These are phyloP conservation scores for Candida khao-thaluensis DNA, from an alignment of 805 yeast genomes.

Conservation along the genomic window DNA sequence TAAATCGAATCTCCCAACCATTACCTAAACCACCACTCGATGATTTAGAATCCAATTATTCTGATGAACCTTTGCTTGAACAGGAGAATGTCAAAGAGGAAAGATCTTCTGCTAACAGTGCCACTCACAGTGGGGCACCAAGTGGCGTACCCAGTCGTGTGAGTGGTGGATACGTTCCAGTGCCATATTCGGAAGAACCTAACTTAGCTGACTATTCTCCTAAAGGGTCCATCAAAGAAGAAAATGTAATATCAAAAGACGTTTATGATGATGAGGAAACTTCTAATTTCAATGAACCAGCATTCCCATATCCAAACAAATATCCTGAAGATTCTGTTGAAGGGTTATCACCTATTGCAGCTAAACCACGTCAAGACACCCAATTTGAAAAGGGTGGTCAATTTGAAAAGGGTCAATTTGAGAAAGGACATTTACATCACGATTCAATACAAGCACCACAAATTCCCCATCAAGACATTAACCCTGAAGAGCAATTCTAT, in stretches of 20 bases:
- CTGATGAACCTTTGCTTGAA: constrained; percentile 6
- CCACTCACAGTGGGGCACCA: no score
- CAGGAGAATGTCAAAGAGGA: background rate
- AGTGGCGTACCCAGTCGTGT: no score
- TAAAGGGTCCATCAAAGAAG: constrained; percentile 2
- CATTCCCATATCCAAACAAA: constrained; percentile 6
- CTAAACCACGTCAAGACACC: background rate
- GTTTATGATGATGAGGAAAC: constrained; percentile 16
- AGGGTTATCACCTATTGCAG: constrained; percentile 1
- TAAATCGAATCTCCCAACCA: constrained; percentile 11
- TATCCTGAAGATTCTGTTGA: constrained; percentile 7
- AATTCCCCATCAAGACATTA: constrained; percentile 7
- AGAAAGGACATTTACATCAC: constrained; percentile 1
- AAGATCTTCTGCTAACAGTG: background rate
- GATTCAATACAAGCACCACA: constrained; percentile 3
- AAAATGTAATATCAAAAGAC: constrained; percentile 8
- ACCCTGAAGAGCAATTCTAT: constrained; percentile 31
- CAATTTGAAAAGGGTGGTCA: no score
- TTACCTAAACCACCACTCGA: constrained; percentile 16
- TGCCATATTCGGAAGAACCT: constrained; percentile 1
- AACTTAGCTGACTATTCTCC: constrained; percentile 3
- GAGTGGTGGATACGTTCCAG: constrained; percentile 10
- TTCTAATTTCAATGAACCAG: constrained; percentile 10
- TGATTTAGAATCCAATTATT: constrained; percentile 13
- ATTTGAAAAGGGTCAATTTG: background rate